phyloP scores from a whole-genome alignment of 192 early-diverging fungal species.

The Endogone sp. region DNA sequence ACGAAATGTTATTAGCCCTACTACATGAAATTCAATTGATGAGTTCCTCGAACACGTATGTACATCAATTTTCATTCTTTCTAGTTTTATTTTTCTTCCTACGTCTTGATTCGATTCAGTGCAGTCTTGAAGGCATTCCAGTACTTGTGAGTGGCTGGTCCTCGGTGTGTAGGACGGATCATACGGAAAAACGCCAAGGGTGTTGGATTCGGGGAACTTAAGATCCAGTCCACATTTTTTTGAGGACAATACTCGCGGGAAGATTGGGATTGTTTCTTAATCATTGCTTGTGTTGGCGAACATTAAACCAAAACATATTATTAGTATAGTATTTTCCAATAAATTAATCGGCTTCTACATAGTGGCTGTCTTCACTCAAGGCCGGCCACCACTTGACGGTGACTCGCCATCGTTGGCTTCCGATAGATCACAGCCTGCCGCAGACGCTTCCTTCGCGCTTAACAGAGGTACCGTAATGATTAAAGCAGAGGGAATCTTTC shows the following conservation, averaged over 20 bases:
- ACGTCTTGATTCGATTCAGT: neutral
- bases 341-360: too few relatives aligned
- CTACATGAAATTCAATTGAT: conserved; percentile 14
- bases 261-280: conserved; percentile 7
- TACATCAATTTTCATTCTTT: conserved; percentile 10
- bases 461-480: conserved; percentile 12
- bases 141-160: conserved; percentile 11
- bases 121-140: conserved; percentile 4
- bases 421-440: conserved; percentile 16
- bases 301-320: neutral
- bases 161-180: conserved; percentile 9
- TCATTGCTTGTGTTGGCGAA: conserved; percentile 10
- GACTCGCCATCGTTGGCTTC: conserved; percentile 24
- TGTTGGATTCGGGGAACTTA: conserved; percentile 11
- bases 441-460: conserved; percentile 14
- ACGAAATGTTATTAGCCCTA: conserved; percentile 1
- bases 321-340: too few relatives aligned
- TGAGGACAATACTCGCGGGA: conserved; percentile 1
- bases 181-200: conserved; percentile 13
- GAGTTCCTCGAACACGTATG: conserved; percentile 18
- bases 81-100: conserved; percentile 7
- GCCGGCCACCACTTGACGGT: conserved; percentile 14
- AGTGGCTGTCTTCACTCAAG: too few relatives aligned
- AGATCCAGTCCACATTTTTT: conserved; percentile 1
- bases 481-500: conserved; percentile 3